phyloP scores from a whole-genome alignment of 2,329 filamentous ascomycete species.

The Epichloe hybrida region DNA sequence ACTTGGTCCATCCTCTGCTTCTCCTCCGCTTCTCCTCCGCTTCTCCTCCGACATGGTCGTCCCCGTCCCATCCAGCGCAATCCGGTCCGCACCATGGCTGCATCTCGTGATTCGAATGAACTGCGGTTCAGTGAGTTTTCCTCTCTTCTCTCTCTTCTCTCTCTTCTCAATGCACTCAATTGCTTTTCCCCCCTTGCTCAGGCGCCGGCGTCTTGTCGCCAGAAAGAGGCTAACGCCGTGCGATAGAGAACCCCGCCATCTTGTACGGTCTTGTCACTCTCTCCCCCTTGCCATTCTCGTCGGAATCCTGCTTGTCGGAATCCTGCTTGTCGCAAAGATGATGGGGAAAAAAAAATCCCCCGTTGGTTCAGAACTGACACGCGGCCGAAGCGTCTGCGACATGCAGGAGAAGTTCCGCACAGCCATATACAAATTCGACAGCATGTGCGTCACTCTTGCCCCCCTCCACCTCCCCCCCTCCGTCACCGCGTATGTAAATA shows the following conservation, averaged over 20 bases:
- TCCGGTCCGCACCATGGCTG: slow-evolving; percentile 4
- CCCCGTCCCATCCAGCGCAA: neutral
- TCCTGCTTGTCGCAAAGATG: neutral
- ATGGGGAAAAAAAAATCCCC: neutral
- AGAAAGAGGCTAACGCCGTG: neutral
- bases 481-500: too few species aligned
- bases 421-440: slow-evolving; percentile 73
- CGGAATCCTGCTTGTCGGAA: neutral
- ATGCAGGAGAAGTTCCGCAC: slow-evolving; percentile 84
- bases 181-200: too few species aligned
- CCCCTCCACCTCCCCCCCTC: too few species aligned
- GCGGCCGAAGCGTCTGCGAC: slow-evolving; percentile 62
- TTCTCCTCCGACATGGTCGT: neutral
- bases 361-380: neutral
- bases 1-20: too few species aligned
- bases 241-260: slow-evolving; percentile 33
- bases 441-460: slow-evolving; percentile 41
- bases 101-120: slow-evolving; percentile 3
- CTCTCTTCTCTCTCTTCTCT: neutral
- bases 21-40: neutral
- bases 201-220: too few species aligned
- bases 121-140: slow-evolving; percentile 21
- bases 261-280: slow-evolving; percentile 27
- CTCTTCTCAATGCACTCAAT: neutral
- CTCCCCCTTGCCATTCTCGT: neutral